These are phyloP conservation scores for Begonia peltatifolia DNA, from an alignment of 306 rosid genomes.

Conservation along the genomic window DNA sequence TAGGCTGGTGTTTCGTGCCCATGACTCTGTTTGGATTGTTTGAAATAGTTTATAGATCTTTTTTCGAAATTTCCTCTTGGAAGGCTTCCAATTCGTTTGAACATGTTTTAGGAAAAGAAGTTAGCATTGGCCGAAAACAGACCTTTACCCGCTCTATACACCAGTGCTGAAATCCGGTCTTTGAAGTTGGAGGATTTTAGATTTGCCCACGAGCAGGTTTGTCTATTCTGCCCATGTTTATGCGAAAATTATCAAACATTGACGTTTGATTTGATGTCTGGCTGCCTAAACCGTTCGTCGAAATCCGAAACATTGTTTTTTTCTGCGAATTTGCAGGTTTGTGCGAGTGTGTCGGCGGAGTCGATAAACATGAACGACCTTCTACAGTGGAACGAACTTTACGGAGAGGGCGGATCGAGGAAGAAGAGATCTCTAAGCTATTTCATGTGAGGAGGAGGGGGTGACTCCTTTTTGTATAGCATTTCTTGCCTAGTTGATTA, in stretches of 20 bases:
- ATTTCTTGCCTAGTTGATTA: conserved; percentile 17
- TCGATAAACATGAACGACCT: conserved; percentile 78
- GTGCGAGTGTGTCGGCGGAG: conserved; percentile 90
- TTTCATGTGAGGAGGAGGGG: conserved; percentile 49
- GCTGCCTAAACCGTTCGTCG: no score
- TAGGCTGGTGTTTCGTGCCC: conserved; percentile 1
- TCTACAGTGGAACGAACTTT: conserved; percentile 81
- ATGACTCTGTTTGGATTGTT: no score
- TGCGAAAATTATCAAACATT: no score
- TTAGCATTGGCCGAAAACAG: conserved; percentile 46
- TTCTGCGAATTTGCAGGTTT: conserved; percentile 33
- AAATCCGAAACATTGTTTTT: background rate
- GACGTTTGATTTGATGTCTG: no score
- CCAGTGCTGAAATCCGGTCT: conserved; percentile 55
- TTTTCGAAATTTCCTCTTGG: no score
- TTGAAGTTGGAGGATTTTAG: conserved; percentile 78
- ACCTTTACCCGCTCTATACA: conserved; percentile 48
- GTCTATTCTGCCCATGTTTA: no score
- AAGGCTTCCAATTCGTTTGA: background rate
- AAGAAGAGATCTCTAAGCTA: conserved; percentile 69
- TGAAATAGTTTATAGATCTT: no score
- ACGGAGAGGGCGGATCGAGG: conserved; percentile 96
- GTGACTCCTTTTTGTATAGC: conserved; percentile 34
- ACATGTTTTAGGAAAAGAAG: conserved; percentile 46
- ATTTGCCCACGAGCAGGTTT: conserved; percentile 84